Evolutionary conservation across 2,329 filamentous ascomycete genomes (phyloP).

Genomic region (Penicillium vulpinum): DNA sequence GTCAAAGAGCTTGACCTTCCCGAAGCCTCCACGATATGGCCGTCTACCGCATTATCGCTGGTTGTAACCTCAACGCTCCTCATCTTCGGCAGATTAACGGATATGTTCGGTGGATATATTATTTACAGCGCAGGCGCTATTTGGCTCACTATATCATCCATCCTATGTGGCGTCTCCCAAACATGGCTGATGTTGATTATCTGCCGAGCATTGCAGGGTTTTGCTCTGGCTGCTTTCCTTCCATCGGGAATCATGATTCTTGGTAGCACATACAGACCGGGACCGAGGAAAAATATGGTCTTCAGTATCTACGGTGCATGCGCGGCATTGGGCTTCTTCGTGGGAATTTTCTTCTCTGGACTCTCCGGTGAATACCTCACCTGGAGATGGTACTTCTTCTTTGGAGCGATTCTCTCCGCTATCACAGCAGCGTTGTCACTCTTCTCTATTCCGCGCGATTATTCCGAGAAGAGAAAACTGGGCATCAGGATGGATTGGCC

Average conservation of each 20-base stretch:
- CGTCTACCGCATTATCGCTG: slow-evolving; percentile 53
- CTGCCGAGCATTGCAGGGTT: slow-evolving; percentile 71
- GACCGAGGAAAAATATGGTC: slow-evolving; percentile 67
- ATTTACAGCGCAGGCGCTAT: slow-evolving; percentile 63
- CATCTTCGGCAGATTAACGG: slow-evolving; percentile 56
- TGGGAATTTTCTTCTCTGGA: slow-evolving; percentile 66
- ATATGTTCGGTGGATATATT: slow-evolving; percentile 65
- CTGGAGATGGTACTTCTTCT: slow-evolving; percentile 70
- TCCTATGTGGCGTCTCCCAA: slow-evolving; percentile 68
- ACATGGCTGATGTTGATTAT: slow-evolving; percentile 70
- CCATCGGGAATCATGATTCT: slow-evolving; percentile 68
- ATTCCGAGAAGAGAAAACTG: slow-evolving; percentile 36
- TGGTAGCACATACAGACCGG: slow-evolving; percentile 65
- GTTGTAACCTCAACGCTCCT: slow-evolving; percentile 51
- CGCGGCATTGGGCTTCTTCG: slow-evolving; percentile 51
- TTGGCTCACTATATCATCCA: slow-evolving; percentile 68
- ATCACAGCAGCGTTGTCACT: slow-evolving; percentile 49
- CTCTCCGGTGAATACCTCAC: slow-evolving; percentile 54
- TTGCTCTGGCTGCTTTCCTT: slow-evolving; percentile 71
- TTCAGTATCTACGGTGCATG: slow-evolving; percentile 60
- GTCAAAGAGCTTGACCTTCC: slow-evolving; percentile 64
- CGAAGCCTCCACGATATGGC: slow-evolving; percentile 60
- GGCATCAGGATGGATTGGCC: slow-evolving; percentile 68
- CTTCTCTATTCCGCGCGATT: slow-evolving; percentile 50
- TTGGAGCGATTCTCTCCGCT: slow-evolving; percentile 57